A percentile compares a stretch with the other conserved stretches of the same genome.
Conservation (phyloP, 2,329 filamentous ascomycete species). For the Fusarium papillatum region DNA sequence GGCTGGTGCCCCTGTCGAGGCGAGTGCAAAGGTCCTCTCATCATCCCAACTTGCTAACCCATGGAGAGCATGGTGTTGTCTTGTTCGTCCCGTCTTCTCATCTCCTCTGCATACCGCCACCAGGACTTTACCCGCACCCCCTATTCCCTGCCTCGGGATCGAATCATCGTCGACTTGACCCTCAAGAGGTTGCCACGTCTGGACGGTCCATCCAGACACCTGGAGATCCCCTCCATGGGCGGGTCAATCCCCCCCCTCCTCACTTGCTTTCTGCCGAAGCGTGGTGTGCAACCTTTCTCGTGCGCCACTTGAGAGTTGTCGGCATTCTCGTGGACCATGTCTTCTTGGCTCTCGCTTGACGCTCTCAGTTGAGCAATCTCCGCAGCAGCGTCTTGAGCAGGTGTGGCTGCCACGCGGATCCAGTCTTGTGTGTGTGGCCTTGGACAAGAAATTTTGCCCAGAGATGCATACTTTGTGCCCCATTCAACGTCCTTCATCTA, state of each 20-base stretch:
- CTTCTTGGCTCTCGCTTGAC: conserved; percentile 14
- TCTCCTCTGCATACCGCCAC: conserved; percentile 31
- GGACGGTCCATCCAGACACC: conserved; percentile 11
- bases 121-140: conserved; percentile 19
- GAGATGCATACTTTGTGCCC: background rate
- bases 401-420: conserved; percentile 5
- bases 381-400: conserved; percentile 4
- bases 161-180: conserved; percentile 19
- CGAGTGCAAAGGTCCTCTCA: conserved; percentile 35
- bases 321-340: conserved; percentile 16
- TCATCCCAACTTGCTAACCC: conserved; percentile 36
- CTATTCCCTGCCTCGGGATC: conserved; percentile 20
- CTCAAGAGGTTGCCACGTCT: conserved; percentile 21
- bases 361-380: conserved; percentile 7
- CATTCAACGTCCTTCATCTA: conserved; percentile 15
- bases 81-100: conserved; percentile 34
- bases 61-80: conserved; percentile 32
- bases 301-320: conserved; percentile 14
- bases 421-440: conserved; percentile 1
- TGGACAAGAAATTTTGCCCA: background rate
- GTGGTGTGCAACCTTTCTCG: conserved; percentile 11
- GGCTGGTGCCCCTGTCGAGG: conserved; percentile 29
- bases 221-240: background rate
- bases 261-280: conserved; percentile 5
- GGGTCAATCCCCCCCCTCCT: background rate